Evolutionary conservation across 2,329 filamentous ascomycete genomes (phyloP).

Genomic region (Mollisia scopiformis): DNA sequence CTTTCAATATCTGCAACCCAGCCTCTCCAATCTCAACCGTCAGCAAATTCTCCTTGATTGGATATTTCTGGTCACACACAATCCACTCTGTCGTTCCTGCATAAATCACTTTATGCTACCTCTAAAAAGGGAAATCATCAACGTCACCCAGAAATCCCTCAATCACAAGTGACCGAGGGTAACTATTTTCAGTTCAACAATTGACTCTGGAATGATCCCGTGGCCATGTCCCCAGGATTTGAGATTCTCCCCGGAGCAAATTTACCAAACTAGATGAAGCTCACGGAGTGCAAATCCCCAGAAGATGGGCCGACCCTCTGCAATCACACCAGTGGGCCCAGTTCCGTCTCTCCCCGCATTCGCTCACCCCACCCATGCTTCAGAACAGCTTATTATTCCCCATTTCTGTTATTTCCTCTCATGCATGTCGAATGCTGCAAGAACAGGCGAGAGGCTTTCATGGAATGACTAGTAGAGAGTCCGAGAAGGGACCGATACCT

Average conservation of each 20-base stretch:
- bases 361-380: neutral
- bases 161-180: neutral
- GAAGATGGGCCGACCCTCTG: neutral
- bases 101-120: slow-evolving; percentile 2
- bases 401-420: neutral
- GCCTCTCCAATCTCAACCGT: neutral
- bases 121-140: neutral
- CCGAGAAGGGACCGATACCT: neutral
- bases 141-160: neutral
- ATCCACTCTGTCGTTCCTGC: neutral
- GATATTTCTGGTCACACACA: neutral
- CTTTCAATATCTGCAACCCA: neutral
- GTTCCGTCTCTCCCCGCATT: neutral
- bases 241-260: neutral
- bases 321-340: neutral
- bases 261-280: neutral
- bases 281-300: neutral
- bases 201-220: neutral
- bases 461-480: neutral
- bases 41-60: slow-evolving; percentile 2
- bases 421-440: neutral
- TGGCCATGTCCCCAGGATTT: neutral
- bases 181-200: neutral
- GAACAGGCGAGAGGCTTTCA: neutral
- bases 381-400: neutral